Evolutionary conservation across 352 stramenopile species (phyloP).

Genomic region (Globisporangium uncinulatum): DNA sequence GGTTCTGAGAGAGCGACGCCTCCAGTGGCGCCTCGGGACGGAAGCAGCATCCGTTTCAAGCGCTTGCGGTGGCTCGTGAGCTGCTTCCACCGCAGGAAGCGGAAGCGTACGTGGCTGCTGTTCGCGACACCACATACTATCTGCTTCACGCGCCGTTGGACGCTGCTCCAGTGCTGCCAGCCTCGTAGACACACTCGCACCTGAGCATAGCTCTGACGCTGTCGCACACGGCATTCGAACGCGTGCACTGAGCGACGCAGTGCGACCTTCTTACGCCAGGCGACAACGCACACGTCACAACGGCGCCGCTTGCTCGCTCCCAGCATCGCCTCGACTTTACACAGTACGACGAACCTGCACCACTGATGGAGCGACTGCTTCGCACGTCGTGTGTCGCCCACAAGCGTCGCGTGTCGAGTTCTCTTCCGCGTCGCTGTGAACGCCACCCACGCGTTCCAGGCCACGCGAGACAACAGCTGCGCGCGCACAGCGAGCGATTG

Average conservation of each 20-base stretch:
- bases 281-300: slow-evolving; percentile 26
- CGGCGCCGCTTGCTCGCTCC: slow-evolving; percentile 19
- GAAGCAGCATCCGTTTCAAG: slow-evolving; percentile 19
- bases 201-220: slow-evolving; percentile 4
- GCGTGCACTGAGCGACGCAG: slow-evolving; percentile 17
- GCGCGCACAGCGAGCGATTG: slow-evolving; percentile 21
- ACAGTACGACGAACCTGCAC: slow-evolving; percentile 37
- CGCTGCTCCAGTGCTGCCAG: slow-evolving; percentile 29
- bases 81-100: slow-evolving; percentile 47
- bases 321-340: slow-evolving; percentile 49
- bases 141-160: slow-evolving; percentile 23
- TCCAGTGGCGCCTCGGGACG: background rate
- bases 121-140: slow-evolving; percentile 33
- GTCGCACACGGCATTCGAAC: slow-evolving; percentile 16
- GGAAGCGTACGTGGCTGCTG: slow-evolving; percentile 31
- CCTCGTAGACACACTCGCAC: slow-evolving; percentile 16
- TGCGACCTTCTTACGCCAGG: slow-evolving; percentile 31
- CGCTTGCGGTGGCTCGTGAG: slow-evolving; percentile 25
- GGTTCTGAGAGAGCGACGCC: background rate
- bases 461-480: slow-evolving; percentile 19
- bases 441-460: slow-evolving; percentile 28
- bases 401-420: slow-evolving; percentile 12
- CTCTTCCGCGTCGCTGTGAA: slow-evolving; percentile 14
- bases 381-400: slow-evolving; percentile 8
- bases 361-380: slow-evolving; percentile 20